These are phyloP conservation scores for Centella asiatica DNA, from an alignment of 129 eudicot species.

Conservation along the genomic window DNA sequence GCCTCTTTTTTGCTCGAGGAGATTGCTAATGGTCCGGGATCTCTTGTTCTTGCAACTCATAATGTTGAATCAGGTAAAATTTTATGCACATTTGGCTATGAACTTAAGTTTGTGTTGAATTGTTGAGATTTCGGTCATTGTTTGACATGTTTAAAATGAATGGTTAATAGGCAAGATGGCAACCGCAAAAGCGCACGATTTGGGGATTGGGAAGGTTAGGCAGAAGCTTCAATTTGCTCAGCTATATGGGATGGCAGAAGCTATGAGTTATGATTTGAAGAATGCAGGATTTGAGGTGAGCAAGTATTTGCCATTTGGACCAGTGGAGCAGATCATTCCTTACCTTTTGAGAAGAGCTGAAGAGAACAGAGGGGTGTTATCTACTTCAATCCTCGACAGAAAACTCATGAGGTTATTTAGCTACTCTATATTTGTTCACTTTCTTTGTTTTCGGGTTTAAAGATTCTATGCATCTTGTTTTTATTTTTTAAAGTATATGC, in stretches of 20 bases:
- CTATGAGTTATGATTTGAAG: constrained; percentile 57
- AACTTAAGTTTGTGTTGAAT: background rate
- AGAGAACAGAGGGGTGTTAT: constrained; percentile 77
- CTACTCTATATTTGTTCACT: background rate
- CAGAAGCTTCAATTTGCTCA: constrained; percentile 78
- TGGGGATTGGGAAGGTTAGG: constrained; percentile 58
- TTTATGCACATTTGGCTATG: background rate
- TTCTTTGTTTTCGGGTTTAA: background rate
- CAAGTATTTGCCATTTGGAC: constrained; percentile 90
- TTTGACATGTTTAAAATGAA: constrained; percentile 24
- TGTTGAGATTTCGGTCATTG: constrained; percentile 23
- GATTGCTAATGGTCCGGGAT: constrained; percentile 54
- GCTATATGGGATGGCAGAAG: constrained; percentile 91
- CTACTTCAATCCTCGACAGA: constrained; percentile 65
- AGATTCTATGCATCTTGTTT: background rate
- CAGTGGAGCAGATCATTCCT: constrained; percentile 88
- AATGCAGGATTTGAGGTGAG: constrained; percentile 91
- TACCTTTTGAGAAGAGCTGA: constrained; percentile 90
- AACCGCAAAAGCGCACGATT: constrained; percentile 54
- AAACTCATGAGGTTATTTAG: constrained; percentile 59
- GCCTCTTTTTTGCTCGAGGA: constrained; percentile 74
- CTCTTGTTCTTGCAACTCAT: constrained; percentile 85
- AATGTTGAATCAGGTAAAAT: constrained; percentile 78
- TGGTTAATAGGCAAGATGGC: constrained; percentile 49
- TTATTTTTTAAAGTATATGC: background rate